These are phyloP conservation scores for Herpetomonas tarakana DNA, from an alignment of 208 protist genomes.

Conservation along the genomic window DNA sequence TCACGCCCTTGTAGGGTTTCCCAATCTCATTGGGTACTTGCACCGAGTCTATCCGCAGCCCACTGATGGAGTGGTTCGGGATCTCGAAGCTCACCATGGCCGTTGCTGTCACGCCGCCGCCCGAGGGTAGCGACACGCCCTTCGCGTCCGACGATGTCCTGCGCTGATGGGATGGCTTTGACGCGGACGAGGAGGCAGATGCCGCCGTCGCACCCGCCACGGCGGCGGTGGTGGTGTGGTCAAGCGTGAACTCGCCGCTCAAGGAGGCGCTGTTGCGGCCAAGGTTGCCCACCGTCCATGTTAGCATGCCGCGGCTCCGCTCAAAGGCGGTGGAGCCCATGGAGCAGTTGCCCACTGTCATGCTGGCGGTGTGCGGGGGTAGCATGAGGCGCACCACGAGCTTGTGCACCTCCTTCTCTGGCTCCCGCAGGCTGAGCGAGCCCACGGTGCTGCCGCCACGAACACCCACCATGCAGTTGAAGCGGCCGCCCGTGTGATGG, in stretches of 20 bases:
- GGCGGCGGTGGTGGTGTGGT: neutral
- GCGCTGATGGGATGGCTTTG: neutral
- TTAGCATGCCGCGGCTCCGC: slow-evolving; percentile 42
- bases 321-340: slow-evolving; percentile 75
- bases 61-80: slow-evolving; percentile 67
- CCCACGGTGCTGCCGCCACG: slow-evolving; percentile 21
- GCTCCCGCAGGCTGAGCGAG: slow-evolving; percentile 18
- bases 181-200: too few species aligned
- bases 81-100: slow-evolving; percentile 69
- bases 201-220: neutral
- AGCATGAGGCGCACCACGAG: slow-evolving; percentile 70
- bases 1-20: slow-evolving; percentile 88
- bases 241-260: slow-evolving; percentile 66
- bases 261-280: slow-evolving; percentile 55
- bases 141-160: neutral
- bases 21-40: slow-evolving; percentile 75
- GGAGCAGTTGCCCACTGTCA: slow-evolving; percentile 68
- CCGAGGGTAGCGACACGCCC: neutral
- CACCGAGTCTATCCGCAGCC: slow-evolving; percentile 76
- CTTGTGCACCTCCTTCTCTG: slow-evolving; percentile 54
- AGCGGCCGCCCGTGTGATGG: slow-evolving; percentile 54
- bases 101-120: slow-evolving; percentile 16
- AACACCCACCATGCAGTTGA: slow-evolving; percentile 87
- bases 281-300: slow-evolving; percentile 81
- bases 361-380: slow-evolving; percentile 42